Evolutionary conservation across 306 rosid genomes (phyloP).

Genomic region (Acacia crassicarpa): DNA sequence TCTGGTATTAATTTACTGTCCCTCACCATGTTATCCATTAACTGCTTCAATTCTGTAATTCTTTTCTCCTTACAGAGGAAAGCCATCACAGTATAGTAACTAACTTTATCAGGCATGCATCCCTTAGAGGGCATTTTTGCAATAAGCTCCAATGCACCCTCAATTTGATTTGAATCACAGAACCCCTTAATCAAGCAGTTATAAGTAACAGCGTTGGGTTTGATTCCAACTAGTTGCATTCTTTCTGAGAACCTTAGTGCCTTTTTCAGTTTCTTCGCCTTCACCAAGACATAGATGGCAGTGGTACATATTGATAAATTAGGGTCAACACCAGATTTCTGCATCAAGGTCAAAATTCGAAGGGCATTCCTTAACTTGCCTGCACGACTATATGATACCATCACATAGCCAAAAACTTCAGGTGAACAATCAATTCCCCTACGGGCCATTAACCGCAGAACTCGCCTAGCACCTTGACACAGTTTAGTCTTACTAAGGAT

Average conservation of each 20-base stretch:
- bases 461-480: conserved; percentile 80
- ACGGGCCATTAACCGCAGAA: conserved; percentile 74
- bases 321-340: conserved; percentile 80
- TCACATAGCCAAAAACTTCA: conserved; percentile 74
- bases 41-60: conserved; percentile 54
- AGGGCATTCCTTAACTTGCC: conserved; percentile 70
- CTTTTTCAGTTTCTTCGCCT: conserved; percentile 58
- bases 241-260: conserved; percentile 62
- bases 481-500: conserved; percentile 79
- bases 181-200: conserved; percentile 86
- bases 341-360: conserved; percentile 82
- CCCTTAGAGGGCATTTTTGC: conserved; percentile 65
- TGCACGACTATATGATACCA: conserved; percentile 83
- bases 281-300: conserved; percentile 73
- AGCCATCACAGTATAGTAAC: conserved; percentile 82
- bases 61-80: conserved; percentile 67
- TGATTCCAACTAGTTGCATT: conserved; percentile 67
- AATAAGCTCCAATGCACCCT: conserved; percentile 68
- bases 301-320: conserved; percentile 74
- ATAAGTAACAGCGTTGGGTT: conserved; percentile 67
- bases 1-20: conserved; percentile 60
- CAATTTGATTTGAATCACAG: conserved; percentile 54
- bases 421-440: conserved; percentile 53
- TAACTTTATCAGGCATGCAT: conserved; percentile 76
- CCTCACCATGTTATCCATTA: conserved; percentile 62